Evolutionary conservation across 2,329 filamentous ascomycete genomes (phyloP).

Genomic region (Fusarium chuoi): DNA sequence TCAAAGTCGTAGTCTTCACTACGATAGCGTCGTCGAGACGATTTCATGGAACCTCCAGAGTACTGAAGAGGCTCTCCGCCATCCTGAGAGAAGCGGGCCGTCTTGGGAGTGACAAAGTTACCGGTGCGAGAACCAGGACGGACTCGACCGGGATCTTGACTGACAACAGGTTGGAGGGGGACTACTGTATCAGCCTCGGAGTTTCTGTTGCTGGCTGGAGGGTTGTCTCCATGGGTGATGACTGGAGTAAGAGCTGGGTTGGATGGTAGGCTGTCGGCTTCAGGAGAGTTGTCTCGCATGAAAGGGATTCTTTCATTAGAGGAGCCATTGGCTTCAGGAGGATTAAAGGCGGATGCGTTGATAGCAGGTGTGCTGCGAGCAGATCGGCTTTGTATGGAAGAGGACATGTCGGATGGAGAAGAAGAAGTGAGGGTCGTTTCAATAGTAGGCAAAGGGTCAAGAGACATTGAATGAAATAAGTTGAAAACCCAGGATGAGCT

Average conservation of each 20-base stretch:
- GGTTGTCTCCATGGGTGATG: conserved; percentile 17
- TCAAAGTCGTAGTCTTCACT: conserved; percentile 43
- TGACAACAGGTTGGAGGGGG: conserved; percentile 32
- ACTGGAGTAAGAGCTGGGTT: conserved; percentile 18
- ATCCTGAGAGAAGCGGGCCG: conserved; percentile 34
- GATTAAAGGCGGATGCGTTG: conserved; percentile 28
- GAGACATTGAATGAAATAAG: conserved; percentile 21
- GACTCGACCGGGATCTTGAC: conserved; percentile 32
- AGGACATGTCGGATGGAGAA: conserved; percentile 33
- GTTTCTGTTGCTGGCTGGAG: background rate
- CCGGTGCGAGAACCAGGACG: conserved; percentile 34
- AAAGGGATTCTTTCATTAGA: conserved; percentile 24
- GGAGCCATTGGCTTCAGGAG: conserved; percentile 32
- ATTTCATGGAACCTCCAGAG: conserved; percentile 35
- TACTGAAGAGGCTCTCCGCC: conserved; percentile 38
- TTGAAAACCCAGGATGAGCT: conserved; percentile 1
- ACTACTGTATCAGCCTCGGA: conserved; percentile 37
- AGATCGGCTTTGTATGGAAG: conserved; percentile 33
- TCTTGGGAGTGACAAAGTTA: conserved; percentile 25
- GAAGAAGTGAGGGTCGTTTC: conserved; percentile 25
- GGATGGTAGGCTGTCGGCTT: conserved; percentile 6
- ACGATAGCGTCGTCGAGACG: conserved; percentile 33
- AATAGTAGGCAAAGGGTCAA: conserved; percentile 29
- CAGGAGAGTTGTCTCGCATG: conserved; percentile 15
- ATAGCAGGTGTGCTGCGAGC: conserved; percentile 41